phyloP scores from a whole-genome alignment of 2,329 filamentous ascomycete genomes.

The Samsoniella hepiali region DNA sequence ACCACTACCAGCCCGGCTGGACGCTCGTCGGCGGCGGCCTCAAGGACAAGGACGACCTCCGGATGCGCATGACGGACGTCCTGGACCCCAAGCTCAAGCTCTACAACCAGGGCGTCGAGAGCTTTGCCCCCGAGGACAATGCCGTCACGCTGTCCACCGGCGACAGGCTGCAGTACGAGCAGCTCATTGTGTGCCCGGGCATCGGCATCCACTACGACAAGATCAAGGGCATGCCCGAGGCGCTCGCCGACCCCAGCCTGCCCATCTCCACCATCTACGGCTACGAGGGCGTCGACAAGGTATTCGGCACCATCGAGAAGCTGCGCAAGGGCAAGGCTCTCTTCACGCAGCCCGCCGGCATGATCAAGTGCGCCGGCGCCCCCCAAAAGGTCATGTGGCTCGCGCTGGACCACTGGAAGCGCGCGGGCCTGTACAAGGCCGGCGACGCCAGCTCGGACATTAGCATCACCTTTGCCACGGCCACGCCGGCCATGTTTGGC shows the following conservation, averaged over 20 bases:
- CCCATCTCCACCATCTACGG: constrained; percentile 56
- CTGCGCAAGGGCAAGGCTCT: constrained; percentile 51
- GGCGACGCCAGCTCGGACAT: constrained; percentile 41
- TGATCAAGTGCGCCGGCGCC: constrained; percentile 59
- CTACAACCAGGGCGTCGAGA: constrained; percentile 51
- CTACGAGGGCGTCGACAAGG: constrained; percentile 54
- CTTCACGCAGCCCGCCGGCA: constrained; percentile 57
- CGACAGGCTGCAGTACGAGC: constrained; percentile 57
- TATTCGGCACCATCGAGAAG: constrained; percentile 45
- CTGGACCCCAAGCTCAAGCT: constrained; percentile 60
- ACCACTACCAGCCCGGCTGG: constrained; percentile 69
- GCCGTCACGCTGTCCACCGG: constrained; percentile 52
- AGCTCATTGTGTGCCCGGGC: constrained; percentile 61
- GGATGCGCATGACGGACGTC: constrained; percentile 46
- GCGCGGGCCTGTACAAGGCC: constrained; percentile 47
- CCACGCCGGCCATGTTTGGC: constrained; percentile 55
- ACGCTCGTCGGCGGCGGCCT: constrained; percentile 65
- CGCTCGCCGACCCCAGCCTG: constrained; percentile 45
- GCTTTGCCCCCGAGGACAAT: constrained; percentile 56
- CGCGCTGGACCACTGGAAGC: constrained; percentile 57
- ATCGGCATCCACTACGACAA: constrained; percentile 49
- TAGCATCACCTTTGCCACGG: constrained; percentile 54
- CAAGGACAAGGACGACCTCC: constrained; percentile 59
- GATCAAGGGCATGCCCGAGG: constrained; percentile 56
- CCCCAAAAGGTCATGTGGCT: constrained; percentile 63